Percentiles rank a stretch among this genome's conserved stretches.
These are phyloP conservation scores for Chlorella sorokiniana DNA, from an alignment of 139 green algal species.

Conservation along the genomic window DNA sequence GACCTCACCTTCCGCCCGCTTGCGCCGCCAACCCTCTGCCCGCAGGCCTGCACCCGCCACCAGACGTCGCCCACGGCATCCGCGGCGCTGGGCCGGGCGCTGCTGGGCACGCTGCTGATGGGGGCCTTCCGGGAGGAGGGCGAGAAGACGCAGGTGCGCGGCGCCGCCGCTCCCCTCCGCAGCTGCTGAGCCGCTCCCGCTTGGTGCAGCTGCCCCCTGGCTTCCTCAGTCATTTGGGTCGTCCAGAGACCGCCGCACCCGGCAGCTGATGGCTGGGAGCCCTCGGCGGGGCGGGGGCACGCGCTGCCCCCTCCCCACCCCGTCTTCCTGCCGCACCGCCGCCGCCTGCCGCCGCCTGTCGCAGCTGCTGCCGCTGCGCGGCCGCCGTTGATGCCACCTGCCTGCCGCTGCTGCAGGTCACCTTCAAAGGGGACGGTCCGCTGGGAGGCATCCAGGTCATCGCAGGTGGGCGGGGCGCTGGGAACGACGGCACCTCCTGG, in stretches of 20 bases:
- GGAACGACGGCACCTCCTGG: no score
- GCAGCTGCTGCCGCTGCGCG: no score
- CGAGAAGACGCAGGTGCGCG: conserved; percentile 54
- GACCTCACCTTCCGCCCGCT: background rate
- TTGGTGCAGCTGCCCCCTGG: background rate
- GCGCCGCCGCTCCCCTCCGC: background rate
- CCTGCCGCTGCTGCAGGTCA: conserved; percentile 63
- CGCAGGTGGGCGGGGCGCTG: background rate
- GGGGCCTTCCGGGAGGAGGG: conserved; percentile 78
- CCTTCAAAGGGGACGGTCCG: conserved; percentile 81
- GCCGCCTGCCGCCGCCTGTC: no score
- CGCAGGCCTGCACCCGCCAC: conserved; percentile 41
- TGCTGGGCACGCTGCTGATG: conserved; percentile 86
- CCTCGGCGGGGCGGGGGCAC: no score
- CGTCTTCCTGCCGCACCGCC: no score
- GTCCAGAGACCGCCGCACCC: no score
- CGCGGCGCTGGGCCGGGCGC: conserved; percentile 80
- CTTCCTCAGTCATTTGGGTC: no score
- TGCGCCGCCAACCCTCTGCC: background rate
- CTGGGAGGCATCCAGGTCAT: conserved; percentile 72
- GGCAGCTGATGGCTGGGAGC: no score
- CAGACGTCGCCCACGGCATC: conserved; percentile 84
- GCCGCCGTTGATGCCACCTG: background rate
- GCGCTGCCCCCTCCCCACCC: no score
- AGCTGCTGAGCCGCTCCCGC: background rate